A percentile compares a stretch with the other conserved stretches of the same genome.
Evolutionary conservation across 75 land plant genomes (phyloP).

Genomic region (Pinus albicaulis): DNA sequence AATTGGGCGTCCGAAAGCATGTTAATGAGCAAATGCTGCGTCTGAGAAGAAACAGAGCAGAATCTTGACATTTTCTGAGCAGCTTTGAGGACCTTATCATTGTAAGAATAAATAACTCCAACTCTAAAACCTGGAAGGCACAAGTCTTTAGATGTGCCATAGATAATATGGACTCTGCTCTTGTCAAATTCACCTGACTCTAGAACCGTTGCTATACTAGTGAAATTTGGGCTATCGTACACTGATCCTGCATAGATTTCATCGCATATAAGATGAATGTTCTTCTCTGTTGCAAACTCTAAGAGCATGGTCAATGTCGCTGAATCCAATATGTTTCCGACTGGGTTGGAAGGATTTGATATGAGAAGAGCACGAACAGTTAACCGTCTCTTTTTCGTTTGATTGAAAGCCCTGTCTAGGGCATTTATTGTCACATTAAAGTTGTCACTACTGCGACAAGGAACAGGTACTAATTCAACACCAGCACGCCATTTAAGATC

Average conservation of each 20-base stretch:
- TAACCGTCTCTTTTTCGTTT: constrained; percentile 47
- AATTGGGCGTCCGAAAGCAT: constrained; percentile 72
- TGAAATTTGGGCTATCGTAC: constrained; percentile 26
- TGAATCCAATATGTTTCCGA: constrained; percentile 53
- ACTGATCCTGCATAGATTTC: constrained; percentile 86
- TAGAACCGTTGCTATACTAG: constrained; percentile 40
- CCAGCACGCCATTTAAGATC: constrained; percentile 77
- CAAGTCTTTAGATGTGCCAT: constrained; percentile 86
- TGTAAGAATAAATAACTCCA: constrained; percentile 80
- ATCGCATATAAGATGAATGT: constrained; percentile 84
- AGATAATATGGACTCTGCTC: constrained; percentile 68
- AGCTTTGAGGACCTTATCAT: constrained; percentile 65
- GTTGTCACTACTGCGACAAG: constrained; percentile 57
- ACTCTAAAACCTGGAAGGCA: constrained; percentile 82
- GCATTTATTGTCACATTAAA: constrained; percentile 55
- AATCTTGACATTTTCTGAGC: constrained; percentile 70
- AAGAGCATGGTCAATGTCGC: constrained; percentile 45
- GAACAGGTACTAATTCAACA: constrained; percentile 75
- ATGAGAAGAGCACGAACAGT: constrained; percentile 72
- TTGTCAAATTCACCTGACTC: constrained; percentile 42
- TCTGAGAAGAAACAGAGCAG: constrained; percentile 64
- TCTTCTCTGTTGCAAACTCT: constrained; percentile 63
- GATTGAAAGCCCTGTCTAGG: constrained; percentile 62
- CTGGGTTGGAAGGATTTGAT: constrained; percentile 79
- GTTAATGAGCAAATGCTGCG: constrained; percentile 57